Evolutionary conservation across 2,329 filamentous ascomycete genomes (phyloP), one percentile per base, ranked within the genome.

Genomic region (Chaetomiaceae sp.): DNA sequence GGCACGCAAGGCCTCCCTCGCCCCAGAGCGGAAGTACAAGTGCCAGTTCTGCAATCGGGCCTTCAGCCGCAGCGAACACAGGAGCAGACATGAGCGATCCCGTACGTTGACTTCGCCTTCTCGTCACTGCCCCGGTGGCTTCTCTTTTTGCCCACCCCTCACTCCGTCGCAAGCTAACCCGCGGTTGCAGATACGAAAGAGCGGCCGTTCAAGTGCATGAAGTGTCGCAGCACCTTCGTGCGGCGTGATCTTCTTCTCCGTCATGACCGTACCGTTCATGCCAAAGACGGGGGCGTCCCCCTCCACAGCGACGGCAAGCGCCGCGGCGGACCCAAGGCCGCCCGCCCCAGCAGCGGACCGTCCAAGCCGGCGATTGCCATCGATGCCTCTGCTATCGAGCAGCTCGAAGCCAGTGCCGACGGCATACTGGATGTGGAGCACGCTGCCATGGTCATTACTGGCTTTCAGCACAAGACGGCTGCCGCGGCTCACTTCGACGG

Each of bases 11-110:
- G 70, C 84, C 57, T 75, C 84, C 52, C 72, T 83, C 59, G 84
- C 81, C 59, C 88, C 90, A 47, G 93, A 97, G 75, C 91, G 94
- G 76, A 95, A 96, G 72, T 98, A 98, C 81, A 96, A 97, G 69
- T 98, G 93, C 74, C 89, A 95, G 75, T 97, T 95, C 70, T 97
- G 93, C 75, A 90, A 90, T 71, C 81, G 93, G 68, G 93, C 93
- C 55, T 98, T 98, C 68, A 96, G 90, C 73, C 79, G 93, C 68
- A 95, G 89, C 68, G 93, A 98, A 70, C 93, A 98, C 69, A 82
- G 93, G 60, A 96, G 89, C 71, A 80, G 93, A 69, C 93, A 98
- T 70, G 93, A 98, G 72, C 81, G 93, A 72, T 95, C 89, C 67
- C 93, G 93, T 97, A 93, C 76, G 91, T 91, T 32, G 27, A 15